Conservation (phyloP, 257 asterid species). For the Solanum lycopersicoides region DNA sequence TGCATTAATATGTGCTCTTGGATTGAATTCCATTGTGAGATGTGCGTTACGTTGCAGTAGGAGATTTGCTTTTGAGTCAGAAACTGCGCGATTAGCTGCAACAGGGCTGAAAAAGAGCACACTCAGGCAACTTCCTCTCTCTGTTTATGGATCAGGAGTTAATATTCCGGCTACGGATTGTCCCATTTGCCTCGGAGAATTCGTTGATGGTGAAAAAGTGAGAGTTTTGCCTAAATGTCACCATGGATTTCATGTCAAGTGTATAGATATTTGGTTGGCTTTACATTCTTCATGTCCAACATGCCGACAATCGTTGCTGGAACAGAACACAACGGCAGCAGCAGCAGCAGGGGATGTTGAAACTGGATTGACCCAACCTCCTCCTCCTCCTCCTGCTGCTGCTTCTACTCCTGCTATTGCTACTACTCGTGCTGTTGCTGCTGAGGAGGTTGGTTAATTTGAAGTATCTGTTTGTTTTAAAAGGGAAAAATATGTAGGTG, state of each 20-base stretch:
- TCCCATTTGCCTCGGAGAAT: slow-evolving; percentile 66
- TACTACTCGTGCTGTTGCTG: slow-evolving; percentile 12
- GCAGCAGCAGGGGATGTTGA: slow-evolving; percentile 8
- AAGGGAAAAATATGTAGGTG: background rate
- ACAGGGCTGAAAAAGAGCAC: slow-evolving; percentile 52
- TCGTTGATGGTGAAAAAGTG: slow-evolving; percentile 60
- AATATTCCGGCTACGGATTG: slow-evolving; percentile 49
- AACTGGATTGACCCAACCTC: slow-evolving; percentile 11
- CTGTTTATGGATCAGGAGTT: slow-evolving; percentile 34
- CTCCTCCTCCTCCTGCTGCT: background rate
- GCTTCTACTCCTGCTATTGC: background rate
- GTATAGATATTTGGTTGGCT: slow-evolving; percentile 65
- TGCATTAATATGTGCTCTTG: slow-evolving; percentile 65
- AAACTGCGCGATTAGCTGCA: slow-evolving; percentile 12
- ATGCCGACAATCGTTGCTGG: slow-evolving; percentile 59
- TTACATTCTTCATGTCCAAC: slow-evolving; percentile 74
- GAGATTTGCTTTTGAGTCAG: slow-evolving; percentile 17
- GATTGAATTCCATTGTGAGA: slow-evolving; percentile 46
- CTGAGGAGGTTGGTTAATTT: slow-evolving; percentile 34
- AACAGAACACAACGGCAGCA: background rate
- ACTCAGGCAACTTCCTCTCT: slow-evolving; percentile 50
- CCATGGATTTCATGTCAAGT: slow-evolving; percentile 65
- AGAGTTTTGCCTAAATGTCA: slow-evolving; percentile 63
- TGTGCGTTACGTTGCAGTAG: slow-evolving; percentile 44
- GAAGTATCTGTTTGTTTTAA: background rate